Conservation (phyloP, 2,329 filamentous ascomycete species). For the Nemania sp. region DNA sequence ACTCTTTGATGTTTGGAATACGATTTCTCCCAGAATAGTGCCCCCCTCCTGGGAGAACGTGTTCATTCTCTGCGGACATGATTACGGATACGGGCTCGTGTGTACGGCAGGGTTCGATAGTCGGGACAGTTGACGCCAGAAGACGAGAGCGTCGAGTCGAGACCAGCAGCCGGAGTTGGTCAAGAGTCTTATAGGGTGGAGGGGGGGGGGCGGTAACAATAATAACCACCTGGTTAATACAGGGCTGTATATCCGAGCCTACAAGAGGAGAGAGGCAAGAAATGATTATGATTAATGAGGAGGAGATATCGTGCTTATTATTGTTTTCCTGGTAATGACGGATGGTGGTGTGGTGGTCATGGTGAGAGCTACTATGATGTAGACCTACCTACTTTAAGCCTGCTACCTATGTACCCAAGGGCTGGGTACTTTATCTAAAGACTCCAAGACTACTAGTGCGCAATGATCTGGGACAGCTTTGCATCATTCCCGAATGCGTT, state of each 20-base stretch:
- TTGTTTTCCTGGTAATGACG: too few relatives aligned
- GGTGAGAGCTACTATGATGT: conserved; percentile 17
- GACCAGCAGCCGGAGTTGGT: background rate
- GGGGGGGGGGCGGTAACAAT: background rate
- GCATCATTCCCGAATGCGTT: conserved; percentile 21
- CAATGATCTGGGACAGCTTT: conserved; percentile 12
- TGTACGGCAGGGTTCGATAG: background rate
- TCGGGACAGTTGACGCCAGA: background rate
- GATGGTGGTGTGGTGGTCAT: too few relatives aligned
- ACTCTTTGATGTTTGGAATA: conserved; percentile 85
- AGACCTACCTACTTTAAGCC: conserved; percentile 16
- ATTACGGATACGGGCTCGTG: background rate
- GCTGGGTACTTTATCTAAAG: too few relatives aligned
- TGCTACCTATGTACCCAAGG: background rate
- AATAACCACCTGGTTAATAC: background rate
- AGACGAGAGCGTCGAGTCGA: background rate
- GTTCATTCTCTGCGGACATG: conserved; percentile 40
- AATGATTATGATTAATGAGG: background rate
- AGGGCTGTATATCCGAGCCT: background rate
- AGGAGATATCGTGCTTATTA: conserved; percentile 11
- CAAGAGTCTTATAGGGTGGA: background rate
- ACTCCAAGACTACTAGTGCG: conserved; percentile 1
- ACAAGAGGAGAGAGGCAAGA: background rate
- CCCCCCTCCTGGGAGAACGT: conserved; percentile 33
- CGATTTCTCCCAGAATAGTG: conserved; percentile 85